Evolutionary conservation across 2,329 filamentous ascomycete species (phyloP), one percentile per base, ranked within the genome.

Genomic region (Penicillium polonicum): DNA sequence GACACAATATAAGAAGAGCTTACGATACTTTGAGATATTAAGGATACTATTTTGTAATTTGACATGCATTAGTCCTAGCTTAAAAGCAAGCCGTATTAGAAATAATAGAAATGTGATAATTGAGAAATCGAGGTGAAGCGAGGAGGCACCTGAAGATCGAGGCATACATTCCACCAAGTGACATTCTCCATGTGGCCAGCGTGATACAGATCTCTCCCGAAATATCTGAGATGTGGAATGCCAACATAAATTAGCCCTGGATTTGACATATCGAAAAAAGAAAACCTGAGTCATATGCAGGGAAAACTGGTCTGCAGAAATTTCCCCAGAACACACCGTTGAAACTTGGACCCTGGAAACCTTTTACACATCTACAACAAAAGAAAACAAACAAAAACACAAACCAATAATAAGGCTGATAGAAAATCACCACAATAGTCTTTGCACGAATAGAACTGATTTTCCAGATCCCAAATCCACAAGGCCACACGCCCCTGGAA

Each of bases 261-360:
- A 51, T 38, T n/a, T 19, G 53, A 56, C 53, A 15, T 17, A n/a
- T 55, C 53, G 23, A 27, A 31, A 49, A 51, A 21, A 9, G 6
- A 25, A 36, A 25, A 23, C 4, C n/a, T 19, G 10, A 39, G 31
- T 55, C 45, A 55, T 35, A 49, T 49, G 27, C 36, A 42, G 41
- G 29, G 50, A 53, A 53, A 46, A 29, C 13, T 6, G 29, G 13
- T 15, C n/a, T 15, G 27, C 39, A 53, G 51, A 48, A 48, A 46
- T 19, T 51, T 51, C 53, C 45, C 53, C 46, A 5, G 38, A 51
- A 55, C 44, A 35, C 29, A 17, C 31, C 12, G n/a, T 35, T 31
- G 36, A 33, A 33, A 5, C 45, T 33, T 55, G 53, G 53, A 31
- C n/a, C 45, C 21, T 36, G 43, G 31, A 10, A 33, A 27, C 4